phyloP scores from a whole-genome alignment of 1,284 basidiomycete species.

The Fomitopsis palustris region DNA sequence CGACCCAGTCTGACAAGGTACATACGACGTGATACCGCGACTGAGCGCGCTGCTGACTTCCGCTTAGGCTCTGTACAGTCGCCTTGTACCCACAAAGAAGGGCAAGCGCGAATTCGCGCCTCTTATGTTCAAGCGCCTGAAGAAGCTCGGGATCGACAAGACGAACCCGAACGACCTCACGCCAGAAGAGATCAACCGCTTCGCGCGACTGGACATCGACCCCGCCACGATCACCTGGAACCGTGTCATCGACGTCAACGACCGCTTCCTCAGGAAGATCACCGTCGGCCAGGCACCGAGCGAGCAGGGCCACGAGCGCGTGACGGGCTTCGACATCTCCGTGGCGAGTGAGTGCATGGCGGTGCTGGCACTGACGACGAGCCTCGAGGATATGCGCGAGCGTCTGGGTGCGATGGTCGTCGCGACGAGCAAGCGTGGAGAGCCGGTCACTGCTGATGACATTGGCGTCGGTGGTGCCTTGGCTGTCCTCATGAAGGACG shows the following conservation, averaged over 20 bases:
- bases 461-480: conserved; percentile 95
- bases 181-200: conserved; percentile 87
- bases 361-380: conserved; percentile 88
- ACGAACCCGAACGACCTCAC: conserved; percentile 91
- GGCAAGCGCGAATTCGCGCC: conserved; percentile 94
- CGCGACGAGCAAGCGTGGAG: conserved; percentile 89
- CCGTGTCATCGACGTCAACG: conserved; percentile 95
- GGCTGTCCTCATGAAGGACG: conserved; percentile 97
- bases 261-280: conserved; percentile 94
- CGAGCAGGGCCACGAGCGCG: conserved; percentile 87
- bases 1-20: conserved; percentile 92
- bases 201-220: conserved; percentile 93
- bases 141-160: conserved; percentile 96
- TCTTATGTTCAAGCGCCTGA: conserved; percentile 92
- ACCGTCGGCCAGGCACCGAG: conserved; percentile 89
- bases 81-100: conserved; percentile 91
- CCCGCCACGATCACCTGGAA: conserved; percentile 96
- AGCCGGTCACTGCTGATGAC: conserved; percentile 95
- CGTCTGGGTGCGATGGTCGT: conserved; percentile 95
- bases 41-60: not conserved
- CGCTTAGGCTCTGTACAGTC: conserved; percentile 76
- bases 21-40: not conserved
- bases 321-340: conserved; percentile 94
- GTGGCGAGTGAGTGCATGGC: conserved; percentile 99
- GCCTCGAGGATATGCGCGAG: conserved; percentile 89